phyloP scores from a whole-genome alignment of 179 eudicot species.

The Spinacia oleracea region DNA sequence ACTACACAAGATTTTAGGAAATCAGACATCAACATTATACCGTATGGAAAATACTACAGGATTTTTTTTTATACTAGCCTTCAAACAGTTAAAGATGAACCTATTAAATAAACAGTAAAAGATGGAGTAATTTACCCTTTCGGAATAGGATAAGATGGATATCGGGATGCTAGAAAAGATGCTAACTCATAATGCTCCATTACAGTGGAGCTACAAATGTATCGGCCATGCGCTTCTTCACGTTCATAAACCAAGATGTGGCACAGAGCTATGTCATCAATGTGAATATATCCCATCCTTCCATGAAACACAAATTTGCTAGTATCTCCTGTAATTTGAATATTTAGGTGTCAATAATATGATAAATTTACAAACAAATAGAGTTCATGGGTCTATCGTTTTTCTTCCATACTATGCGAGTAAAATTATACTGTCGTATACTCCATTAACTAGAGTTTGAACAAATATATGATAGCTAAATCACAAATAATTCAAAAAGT shows the following conservation, averaged over 20 bases:
- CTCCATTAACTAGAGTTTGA: neutral
- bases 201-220: conserved; percentile 78
- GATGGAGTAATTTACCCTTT: conserved; percentile 41
- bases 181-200: conserved; percentile 61
- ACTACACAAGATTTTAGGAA: neutral
- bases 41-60: too few relatives aligned
- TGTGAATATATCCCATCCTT: conserved; percentile 94
- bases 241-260: conserved; percentile 83
- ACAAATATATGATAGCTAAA: neutral
- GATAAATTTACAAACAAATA: neutral
- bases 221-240: conserved; percentile 65
- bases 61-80: too few relatives aligned
- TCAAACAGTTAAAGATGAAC: neutral
- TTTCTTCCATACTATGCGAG: neutral
- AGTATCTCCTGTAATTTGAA: conserved; percentile 49
- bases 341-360: neutral
- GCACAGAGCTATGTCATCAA: conserved; percentile 81
- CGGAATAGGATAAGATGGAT: conserved; percentile 77
- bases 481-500: neutral
- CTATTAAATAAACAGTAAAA: neutral
- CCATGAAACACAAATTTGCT: conserved; percentile 71
- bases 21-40: neutral
- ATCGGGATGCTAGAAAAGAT: conserved; percentile 55
- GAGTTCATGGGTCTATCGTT: neutral
- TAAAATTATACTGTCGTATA: too few relatives aligned